These are phyloP conservation scores for Talaromyces stipitatus DNA, from an alignment of 495 filamentous ascomycete genomes.

Conservation along the genomic window DNA sequence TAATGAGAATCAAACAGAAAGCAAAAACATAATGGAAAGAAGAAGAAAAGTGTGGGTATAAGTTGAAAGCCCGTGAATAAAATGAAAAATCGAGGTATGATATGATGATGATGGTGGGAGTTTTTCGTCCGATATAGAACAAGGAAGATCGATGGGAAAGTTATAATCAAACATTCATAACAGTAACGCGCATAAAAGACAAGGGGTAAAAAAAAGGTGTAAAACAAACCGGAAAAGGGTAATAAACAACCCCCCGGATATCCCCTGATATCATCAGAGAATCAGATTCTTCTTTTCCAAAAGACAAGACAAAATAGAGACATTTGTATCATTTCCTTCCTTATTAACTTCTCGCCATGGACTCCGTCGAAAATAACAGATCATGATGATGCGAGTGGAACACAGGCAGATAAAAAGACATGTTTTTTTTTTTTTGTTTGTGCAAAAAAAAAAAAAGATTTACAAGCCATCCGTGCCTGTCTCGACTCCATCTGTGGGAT, in stretches of 20 bases:
- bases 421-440: neutral
- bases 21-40: slow-evolving; percentile 11
- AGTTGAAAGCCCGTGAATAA: neutral
- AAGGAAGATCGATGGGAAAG: neutral
- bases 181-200: neutral
- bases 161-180: neutral
- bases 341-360: slow-evolving; percentile 1
- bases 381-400: neutral
- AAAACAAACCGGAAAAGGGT: neutral
- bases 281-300: too few species aligned
- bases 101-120: neutral
- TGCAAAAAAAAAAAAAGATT: too few species aligned
- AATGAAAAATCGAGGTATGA: neutral
- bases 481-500: slow-evolving; percentile 42
- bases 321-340: slow-evolving; percentile 2
- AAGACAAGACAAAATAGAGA: neutral
- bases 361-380: neutral
- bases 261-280: too few species aligned
- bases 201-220: neutral
- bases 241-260: too few species aligned
- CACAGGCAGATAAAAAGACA: neutral
- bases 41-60: neutral
- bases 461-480: slow-evolving; percentile 41
- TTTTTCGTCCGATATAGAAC: neutral
- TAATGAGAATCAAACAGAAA: neutral